phyloP scores from a whole-genome alignment of 148 eudicot species.

The Euryodendron excelsum region DNA sequence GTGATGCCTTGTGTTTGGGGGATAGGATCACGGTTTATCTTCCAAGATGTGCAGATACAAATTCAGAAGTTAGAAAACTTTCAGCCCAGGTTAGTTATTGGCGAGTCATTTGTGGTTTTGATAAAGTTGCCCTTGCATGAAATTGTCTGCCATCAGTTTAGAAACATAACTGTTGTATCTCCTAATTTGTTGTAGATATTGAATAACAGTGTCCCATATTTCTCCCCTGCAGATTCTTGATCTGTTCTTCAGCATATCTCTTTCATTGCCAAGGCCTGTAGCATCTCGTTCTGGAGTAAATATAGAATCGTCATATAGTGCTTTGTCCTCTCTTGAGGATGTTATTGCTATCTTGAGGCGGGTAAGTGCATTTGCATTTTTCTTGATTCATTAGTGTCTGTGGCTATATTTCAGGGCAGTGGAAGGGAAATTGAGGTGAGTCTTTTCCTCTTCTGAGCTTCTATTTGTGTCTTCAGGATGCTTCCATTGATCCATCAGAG shows the following conservation, averaged over 20 bases:
- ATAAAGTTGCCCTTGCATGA: neutral
- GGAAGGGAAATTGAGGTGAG: conserved; percentile 14
- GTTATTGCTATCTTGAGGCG: conserved; percentile 86
- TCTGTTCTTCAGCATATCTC: conserved; percentile 76
- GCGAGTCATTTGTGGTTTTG: conserved; percentile 7
- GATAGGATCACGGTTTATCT: conserved; percentile 87
- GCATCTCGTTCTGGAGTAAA: conserved; percentile 47
- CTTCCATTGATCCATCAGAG: conserved; percentile 96
- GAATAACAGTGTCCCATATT: neutral
- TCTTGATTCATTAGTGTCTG: neutral
- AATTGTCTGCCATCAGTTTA: conserved; percentile 5
- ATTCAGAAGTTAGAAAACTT: conserved; percentile 81
- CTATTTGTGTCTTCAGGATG: conserved; percentile 59
- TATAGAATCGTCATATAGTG: conserved; percentile 64
- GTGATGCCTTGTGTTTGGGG: conserved; percentile 87
- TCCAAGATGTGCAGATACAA: conserved; percentile 93
- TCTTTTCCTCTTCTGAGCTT: conserved; percentile 14
- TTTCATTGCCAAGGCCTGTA: conserved; percentile 74
- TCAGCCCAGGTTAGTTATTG: conserved; percentile 70
- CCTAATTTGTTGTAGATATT: neutral
- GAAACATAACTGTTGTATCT: too few relatives aligned
- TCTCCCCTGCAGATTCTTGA: conserved; percentile 68
- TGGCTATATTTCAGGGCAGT: neutral
- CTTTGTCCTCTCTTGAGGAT: conserved; percentile 90
- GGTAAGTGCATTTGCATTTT: conserved; percentile 43